phyloP scores from a whole-genome alignment of 352 stramenopile species.

The Pilasporangium apinafurcum region DNA sequence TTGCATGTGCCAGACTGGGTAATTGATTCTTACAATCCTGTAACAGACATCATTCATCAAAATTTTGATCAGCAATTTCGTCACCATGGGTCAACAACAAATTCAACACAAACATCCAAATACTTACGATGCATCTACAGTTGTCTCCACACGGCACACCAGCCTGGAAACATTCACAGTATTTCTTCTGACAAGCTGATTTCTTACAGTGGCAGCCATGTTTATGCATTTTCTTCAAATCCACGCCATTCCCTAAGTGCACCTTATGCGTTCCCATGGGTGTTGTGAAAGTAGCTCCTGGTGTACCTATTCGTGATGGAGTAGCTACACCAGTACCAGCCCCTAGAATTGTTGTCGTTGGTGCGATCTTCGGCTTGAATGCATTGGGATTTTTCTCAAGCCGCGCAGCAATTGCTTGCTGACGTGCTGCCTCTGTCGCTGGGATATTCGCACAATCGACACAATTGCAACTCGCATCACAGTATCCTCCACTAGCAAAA shows the following conservation, averaged over 20 bases:
- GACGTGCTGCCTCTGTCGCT: conserved; percentile 53
- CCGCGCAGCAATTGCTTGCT: conserved; percentile 84
- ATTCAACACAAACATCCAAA: background rate
- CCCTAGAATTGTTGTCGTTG: conserved; percentile 6
- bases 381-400: conserved; percentile 93
- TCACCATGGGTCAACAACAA: background rate
- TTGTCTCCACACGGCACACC: conserved; percentile 81
- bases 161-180: conserved; percentile 96
- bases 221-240: conserved; percentile 87
- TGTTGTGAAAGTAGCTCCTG: conserved; percentile 16
- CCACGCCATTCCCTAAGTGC: conserved; percentile 6
- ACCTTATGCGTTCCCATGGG: conserved; percentile 9
- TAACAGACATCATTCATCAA: background rate
- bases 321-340: too few species aligned
- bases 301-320: too few species aligned
- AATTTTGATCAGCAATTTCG: background rate
- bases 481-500: conserved; percentile 91
- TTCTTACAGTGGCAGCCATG: conserved; percentile 96
- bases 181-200: conserved; percentile 96
- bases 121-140: conserved; percentile 85
- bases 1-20: conserved; percentile 30
- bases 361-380: conserved; percentile 95
- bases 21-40: conserved; percentile 82
- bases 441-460: conserved; percentile 87
- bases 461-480: conserved; percentile 91